A percentile compares a stretch with the other conserved stretches of the same genome.
These are phyloP conservation scores for Monotropa hypopitys DNA, from an alignment of 179 eudicot species.

Conservation along the genomic window DNA sequence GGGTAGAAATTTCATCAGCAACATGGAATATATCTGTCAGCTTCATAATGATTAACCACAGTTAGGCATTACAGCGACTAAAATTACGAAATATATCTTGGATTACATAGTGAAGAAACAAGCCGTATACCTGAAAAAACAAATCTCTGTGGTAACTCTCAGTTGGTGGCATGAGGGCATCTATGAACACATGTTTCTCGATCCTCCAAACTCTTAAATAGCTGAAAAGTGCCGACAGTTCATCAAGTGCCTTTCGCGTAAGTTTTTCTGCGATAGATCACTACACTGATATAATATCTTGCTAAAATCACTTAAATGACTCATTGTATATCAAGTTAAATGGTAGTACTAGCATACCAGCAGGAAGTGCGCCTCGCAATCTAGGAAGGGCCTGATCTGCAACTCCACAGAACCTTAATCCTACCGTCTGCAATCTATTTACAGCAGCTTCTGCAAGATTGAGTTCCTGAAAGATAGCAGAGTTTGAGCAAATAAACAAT, in stretches of 20 bases:
- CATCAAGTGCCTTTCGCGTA: conserved; percentile 81
- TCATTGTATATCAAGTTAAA: neutral
- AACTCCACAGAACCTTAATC: conserved; percentile 75
- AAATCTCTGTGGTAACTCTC: conserved; percentile 74
- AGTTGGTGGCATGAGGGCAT: conserved; percentile 86
- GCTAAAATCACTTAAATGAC: neutral
- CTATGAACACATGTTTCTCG: conserved; percentile 52
- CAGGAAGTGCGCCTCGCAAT: conserved; percentile 88
- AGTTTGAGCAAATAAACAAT: neutral
- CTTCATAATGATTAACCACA: neutral
- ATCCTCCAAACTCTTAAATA: conserved; percentile 73
- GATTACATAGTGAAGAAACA: neutral
- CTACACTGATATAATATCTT: neutral
- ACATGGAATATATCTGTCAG: neutral
- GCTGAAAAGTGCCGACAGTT: conserved; percentile 62
- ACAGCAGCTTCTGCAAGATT: conserved; percentile 66
- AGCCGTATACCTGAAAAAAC: conserved; percentile 70
- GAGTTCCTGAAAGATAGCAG: conserved; percentile 47
- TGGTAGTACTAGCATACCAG: conserved; percentile 33
- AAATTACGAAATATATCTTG: neutral
- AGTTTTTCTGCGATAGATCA: conserved; percentile 42
- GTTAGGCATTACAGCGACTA: neutral
- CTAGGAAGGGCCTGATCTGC: conserved; percentile 86
- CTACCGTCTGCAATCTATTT: conserved; percentile 85
- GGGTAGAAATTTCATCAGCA: neutral